Conservation (phyloP, 768 basidiomycete genomes). For the Amanita pallidorosea region DNA sequence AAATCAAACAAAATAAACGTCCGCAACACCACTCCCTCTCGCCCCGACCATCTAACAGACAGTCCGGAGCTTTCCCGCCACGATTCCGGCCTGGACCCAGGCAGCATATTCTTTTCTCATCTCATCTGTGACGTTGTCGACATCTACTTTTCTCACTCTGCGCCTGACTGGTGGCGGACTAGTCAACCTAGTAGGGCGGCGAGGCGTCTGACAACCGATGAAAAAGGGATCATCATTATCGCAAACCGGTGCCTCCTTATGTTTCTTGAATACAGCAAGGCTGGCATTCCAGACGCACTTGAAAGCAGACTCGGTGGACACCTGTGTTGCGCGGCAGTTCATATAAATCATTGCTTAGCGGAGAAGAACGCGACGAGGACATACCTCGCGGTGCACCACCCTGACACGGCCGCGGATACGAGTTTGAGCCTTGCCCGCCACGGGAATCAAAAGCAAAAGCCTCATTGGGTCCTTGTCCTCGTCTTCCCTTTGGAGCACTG, state of each 20-base stretch:
- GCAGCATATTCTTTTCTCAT: background rate
- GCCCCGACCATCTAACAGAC: too few relatives aligned
- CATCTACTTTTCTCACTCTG: background rate
- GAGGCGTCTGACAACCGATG: too few relatives aligned
- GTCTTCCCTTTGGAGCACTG: too few relatives aligned
- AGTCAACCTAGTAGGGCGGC: background rate
- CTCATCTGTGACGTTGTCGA: background rate
- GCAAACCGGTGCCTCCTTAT: background rate
- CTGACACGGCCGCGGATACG: background rate
- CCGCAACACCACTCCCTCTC: too few relatives aligned
- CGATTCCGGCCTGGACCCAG: background rate
- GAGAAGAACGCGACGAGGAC: too few relatives aligned
- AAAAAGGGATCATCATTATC: background rate
- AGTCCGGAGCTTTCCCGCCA: too few relatives aligned
- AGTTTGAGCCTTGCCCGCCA: background rate
- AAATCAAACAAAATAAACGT: background rate
- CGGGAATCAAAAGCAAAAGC: background rate
- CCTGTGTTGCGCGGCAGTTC: too few relatives aligned
- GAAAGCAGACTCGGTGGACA: too few relatives aligned
- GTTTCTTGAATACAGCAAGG: too few relatives aligned
- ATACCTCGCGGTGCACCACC: background rate
- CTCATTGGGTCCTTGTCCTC: background rate
- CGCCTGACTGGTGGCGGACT: background rate
- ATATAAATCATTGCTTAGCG: too few relatives aligned
- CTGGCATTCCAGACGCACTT: too few relatives aligned